Base-by-base conservation (phyloP, 1,284 basidiomycete species). In the Kalmanozyma brasiliensis region DNA sequence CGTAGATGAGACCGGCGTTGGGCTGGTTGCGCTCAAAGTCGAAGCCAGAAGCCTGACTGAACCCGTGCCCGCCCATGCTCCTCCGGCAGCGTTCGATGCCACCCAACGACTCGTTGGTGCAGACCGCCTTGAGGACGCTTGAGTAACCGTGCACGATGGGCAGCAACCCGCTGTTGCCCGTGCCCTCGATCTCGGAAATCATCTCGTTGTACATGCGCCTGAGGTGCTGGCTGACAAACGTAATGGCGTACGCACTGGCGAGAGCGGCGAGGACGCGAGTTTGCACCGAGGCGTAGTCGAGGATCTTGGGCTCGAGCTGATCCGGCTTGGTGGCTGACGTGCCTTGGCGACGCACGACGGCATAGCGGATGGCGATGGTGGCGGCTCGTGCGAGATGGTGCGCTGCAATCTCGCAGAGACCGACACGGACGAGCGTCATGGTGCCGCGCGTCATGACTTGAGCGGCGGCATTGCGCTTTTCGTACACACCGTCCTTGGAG, bases 1-100 rank as follows among this genome's bases (percentile, higher is more conserved):
- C 74, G 38, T 77, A 77, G 29, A 72, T 77, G 19, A 77, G 49
- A 11, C 70, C 70, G n/a, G 73, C 73, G 17, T 64, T 69, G 24
- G 74, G 74, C 55, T 77, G 74, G 30, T 74, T 71, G 23, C 64
- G 52, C 34, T 74, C 74, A 43, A 75, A 73, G 49, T 77, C 74
- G 22, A 77, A 66, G 16, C 74, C 73, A 11, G 57, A 41, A 7
- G 73, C 73, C 29, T 67, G 64, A 30, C 55, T 60, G 52, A 70
- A 77, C 13, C 74, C 74, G 30, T 75, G 69, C 8, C 74, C 74
- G 20, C 74, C 74, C 73, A 76, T 75, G 32, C 61, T 66, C 14
- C 73, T 46, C 2, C 74, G 49, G 41, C 72, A 74, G 4, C 64
- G 43, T 49, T 75, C 66, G 40, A 77, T 67, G 11, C 61, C 74